These are phyloP conservation scores for Capronia americana DNA, from an alignment of 2,329 filamentous ascomycete species.

Conservation along the genomic window DNA sequence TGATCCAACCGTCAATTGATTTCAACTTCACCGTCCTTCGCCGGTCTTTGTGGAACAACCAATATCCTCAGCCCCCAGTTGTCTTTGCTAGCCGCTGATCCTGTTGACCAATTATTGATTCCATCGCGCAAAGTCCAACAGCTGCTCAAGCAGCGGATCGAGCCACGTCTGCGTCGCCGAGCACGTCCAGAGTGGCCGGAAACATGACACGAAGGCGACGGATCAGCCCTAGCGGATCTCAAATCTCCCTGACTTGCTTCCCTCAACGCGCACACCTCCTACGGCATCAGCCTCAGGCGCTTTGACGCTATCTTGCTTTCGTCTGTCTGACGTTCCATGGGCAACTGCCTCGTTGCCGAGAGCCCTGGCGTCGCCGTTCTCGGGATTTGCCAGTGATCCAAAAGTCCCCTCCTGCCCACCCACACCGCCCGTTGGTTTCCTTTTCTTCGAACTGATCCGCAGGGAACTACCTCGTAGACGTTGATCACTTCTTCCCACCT, in stretches of 20 bases:
- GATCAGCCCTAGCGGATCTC: slow-evolving; percentile 10
- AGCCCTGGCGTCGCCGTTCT: neutral
- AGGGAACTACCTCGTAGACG: slow-evolving; percentile 2
- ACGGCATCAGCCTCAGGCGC: slow-evolving; percentile 6
- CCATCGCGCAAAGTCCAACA: neutral
- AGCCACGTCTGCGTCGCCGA: slow-evolving; percentile 3
- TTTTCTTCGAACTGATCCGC: neutral
- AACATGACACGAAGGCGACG: slow-evolving; percentile 8
- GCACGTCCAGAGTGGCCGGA: neutral
- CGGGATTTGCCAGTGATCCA: neutral
- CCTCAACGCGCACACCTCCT: slow-evolving; percentile 1
- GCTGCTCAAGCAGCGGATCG: neutral
- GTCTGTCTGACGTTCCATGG: slow-evolving; percentile 5
- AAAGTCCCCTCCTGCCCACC: slow-evolving; percentile 13
- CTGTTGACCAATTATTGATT: neutral
- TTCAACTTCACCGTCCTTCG: neutral
- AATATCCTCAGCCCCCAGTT: neutral
- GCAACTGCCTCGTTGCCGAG: neutral
- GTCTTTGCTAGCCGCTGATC: slow-evolving; percentile 6
- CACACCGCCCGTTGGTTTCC: slow-evolving; percentile 3
- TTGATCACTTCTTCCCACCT: neutral
- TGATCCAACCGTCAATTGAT: neutral
- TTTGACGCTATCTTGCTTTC: neutral
- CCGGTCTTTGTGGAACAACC: neutral
- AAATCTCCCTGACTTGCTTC: slow-evolving; percentile 18